A percentile compares a stretch with the other conserved stretches of the same genome.
Conservation (phyloP, 495 filamentous ascomycete genomes). For the Talaromyces thailandensis region DNA sequence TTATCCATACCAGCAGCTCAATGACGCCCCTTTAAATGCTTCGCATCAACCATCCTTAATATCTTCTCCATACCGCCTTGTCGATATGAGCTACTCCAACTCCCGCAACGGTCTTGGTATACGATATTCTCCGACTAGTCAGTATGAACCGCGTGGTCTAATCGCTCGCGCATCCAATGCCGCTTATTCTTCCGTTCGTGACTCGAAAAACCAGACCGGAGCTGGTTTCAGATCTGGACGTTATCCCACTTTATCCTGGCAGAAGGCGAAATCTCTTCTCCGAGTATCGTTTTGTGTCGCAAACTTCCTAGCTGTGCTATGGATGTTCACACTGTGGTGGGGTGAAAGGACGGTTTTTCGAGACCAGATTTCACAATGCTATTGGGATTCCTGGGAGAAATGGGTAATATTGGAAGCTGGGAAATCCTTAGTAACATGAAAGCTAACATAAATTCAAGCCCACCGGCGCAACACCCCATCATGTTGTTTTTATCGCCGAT, state of each 20-base stretch:
- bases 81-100: slow-evolving; percentile 32
- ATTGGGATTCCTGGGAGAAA: slow-evolving; percentile 81
- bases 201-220: neutral
- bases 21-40: neutral
- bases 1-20: neutral
- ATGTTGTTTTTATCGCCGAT: slow-evolving; percentile 82
- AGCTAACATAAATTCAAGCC: slow-evolving; percentile 43
- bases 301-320: slow-evolving; percentile 58
- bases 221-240: slow-evolving; percentile 3
- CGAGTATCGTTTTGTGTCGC: slow-evolving; percentile 44
- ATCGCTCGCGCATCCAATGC: slow-evolving; percentile 13
- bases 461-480: slow-evolving; percentile 66
- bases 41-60: neutral
- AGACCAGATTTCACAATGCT: slow-evolving; percentile 57
- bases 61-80: neutral
- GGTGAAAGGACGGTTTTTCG: slow-evolving; percentile 75
- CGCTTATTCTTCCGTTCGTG: slow-evolving; percentile 16
- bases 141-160: slow-evolving; percentile 9
- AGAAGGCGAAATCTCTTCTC: slow-evolving; percentile 6
- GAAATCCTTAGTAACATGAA: neutral
- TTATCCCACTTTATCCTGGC: slow-evolving; percentile 10
- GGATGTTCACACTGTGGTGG: slow-evolving; percentile 77
- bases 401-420: slow-evolving; percentile 54
- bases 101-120: slow-evolving; percentile 18
- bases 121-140: neutral